These are phyloP conservation scores for Thalassiosira mediterranea DNA, from an alignment of 352 stramenopile species.

Conservation along the genomic window DNA sequence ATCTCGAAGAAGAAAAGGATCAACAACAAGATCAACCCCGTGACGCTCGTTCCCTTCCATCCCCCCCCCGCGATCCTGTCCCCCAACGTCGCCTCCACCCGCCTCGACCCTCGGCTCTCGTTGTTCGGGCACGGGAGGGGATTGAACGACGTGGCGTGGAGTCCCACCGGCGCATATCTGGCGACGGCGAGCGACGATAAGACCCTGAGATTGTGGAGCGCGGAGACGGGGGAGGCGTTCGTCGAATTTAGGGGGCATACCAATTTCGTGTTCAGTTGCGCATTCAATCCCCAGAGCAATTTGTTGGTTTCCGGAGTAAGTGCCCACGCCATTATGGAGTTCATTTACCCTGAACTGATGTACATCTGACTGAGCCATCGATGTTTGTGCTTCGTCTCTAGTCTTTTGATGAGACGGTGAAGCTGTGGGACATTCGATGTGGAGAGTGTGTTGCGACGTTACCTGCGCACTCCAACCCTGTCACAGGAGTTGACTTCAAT, in stretches of 20 bases:
- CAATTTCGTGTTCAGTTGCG: conserved; percentile 94
- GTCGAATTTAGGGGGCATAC: conserved; percentile 88
- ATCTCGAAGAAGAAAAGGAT: conserved; percentile 1
- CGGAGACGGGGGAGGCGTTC: conserved; percentile 86
- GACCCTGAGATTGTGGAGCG: conserved; percentile 93
- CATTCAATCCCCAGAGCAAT: conserved; percentile 92
- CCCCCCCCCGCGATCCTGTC: too few species aligned
- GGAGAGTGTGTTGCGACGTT: conserved; percentile 89
- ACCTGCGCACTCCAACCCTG: conserved; percentile 92
- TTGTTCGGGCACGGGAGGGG: conserved; percentile 90
- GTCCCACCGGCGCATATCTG: conserved; percentile 86
- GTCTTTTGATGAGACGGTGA: conserved; percentile 94
- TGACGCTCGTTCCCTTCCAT: too few species aligned
- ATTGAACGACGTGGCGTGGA: conserved; percentile 93
- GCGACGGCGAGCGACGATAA: conserved; percentile 95
- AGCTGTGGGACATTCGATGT: conserved; percentile 94
- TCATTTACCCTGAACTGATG: too few species aligned
- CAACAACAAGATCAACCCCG: too few species aligned
- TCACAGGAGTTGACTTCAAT: conserved; percentile 94
- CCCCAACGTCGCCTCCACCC: conserved; percentile 17
- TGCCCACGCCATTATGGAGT: neutral
- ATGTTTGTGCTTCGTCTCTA: too few species aligned
- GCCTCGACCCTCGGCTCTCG: conserved; percentile 21
- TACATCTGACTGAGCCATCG: too few species aligned
- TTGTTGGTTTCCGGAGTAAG: conserved; percentile 85